Conservation (phyloP, 805 yeast species). For the Lipomyces sp. region DNA sequence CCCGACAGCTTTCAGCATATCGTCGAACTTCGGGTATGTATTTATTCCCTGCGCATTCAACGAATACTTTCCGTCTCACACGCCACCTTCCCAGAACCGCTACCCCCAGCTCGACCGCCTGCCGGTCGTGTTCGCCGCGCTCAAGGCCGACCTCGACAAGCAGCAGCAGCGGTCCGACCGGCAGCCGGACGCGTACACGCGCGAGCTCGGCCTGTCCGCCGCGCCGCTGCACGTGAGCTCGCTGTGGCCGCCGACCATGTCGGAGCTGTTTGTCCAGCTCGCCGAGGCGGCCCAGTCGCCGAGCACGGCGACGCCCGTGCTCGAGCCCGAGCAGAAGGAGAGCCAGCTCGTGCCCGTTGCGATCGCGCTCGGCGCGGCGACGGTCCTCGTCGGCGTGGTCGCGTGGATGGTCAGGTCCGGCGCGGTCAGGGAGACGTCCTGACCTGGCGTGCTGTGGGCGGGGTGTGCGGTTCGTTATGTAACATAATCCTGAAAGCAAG, state of each 20-base stretch:
- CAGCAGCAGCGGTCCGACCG: constrained; percentile 84
- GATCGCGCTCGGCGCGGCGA: no score
- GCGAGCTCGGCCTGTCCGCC: constrained; percentile 57
- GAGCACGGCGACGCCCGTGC: constrained; percentile 55
- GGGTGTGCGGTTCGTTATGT: no score
- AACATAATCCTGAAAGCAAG: no score
- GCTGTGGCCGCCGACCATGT: constrained; percentile 78
- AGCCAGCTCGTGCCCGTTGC: constrained; percentile 46
- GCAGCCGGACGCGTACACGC: constrained; percentile 85
- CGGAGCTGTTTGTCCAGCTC: constrained; percentile 75
- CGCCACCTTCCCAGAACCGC: constrained; percentile 37
- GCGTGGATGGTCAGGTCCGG: no score
- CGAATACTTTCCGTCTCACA: constrained; percentile 57
- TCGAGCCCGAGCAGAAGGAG: constrained; percentile 51
- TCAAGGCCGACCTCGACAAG: constrained; percentile 92
- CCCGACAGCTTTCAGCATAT: constrained; percentile 89
- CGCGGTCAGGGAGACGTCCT: no score
- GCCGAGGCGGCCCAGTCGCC: constrained; percentile 88
- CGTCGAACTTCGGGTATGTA: constrained; percentile 57
- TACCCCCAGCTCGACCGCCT: constrained; percentile 59
- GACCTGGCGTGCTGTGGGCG: no score
- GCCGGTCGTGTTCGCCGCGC: constrained; percentile 85
- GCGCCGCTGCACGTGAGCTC: constrained; percentile 91
- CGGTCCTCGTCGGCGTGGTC: no score
- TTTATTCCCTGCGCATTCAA: no score